Conservation (phyloP, 108 stramenopile species). For the Fistulifera solaris region DNA sequence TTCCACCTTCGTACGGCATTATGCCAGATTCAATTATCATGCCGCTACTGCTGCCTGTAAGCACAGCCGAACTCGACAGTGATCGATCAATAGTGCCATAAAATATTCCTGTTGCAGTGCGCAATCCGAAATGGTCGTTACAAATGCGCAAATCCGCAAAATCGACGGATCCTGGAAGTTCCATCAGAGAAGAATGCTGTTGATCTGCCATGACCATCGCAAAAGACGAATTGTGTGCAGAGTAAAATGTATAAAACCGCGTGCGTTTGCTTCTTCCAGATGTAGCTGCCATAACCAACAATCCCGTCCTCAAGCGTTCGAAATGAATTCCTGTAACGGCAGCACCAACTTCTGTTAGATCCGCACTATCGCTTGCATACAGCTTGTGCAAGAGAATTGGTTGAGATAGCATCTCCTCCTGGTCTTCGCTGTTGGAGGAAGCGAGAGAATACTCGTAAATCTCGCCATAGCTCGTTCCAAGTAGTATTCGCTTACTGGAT, state of each 20-base stretch:
- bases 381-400: constrained; percentile 19
- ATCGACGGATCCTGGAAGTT: constrained; percentile 71
- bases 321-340: constrained; percentile 45
- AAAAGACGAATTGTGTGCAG: constrained; percentile 33
- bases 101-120: constrained; percentile 74
- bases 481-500: constrained; percentile 55
- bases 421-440: constrained; percentile 19
- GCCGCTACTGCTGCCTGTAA: constrained; percentile 14
- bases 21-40: constrained; percentile 71
- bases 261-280: constrained; percentile 63
- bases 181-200: constrained; percentile 37
- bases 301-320: constrained; percentile 43
- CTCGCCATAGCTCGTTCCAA: constrained; percentile 71
- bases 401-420: neutral
- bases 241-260: constrained; percentile 67
- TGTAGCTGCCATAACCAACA: constrained; percentile 58
- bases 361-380: constrained; percentile 20
- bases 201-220: constrained; percentile 44
- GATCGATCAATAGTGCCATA: constrained; percentile 67
- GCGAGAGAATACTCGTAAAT: constrained; percentile 69
- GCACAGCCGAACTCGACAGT: constrained; percentile 22
- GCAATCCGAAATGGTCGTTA: constrained; percentile 58
- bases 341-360: constrained; percentile 19
- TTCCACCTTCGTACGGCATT: constrained; percentile 38
- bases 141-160: constrained; percentile 58